Evolutionary conservation across 2,329 filamentous ascomycete genomes (phyloP), one percentile per base, ranked within the genome.

Genomic region (Paraconiothyrium sp.): DNA sequence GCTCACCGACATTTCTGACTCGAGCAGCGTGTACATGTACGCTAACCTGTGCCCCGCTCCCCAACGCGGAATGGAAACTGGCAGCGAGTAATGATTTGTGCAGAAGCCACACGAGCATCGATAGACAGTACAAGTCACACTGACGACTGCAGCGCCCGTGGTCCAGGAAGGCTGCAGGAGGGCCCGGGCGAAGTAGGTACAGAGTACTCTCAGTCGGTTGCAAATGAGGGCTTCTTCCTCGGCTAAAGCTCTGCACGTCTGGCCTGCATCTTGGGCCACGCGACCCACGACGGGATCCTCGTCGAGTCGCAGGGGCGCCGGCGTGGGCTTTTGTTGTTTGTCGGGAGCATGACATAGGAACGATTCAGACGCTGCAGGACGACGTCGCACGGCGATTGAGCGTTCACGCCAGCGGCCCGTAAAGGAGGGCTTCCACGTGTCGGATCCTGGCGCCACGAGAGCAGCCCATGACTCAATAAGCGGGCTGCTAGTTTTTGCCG

Each of bases 1-100:
- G 37, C 71, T 72, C 71, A 75, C 72, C 72, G 72, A 75, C 72
- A 74, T 73, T 75, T 72, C 63, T 72, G 64, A 66, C 65, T 66
- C 68, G 65, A 61, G 61, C 58, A 61, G 22, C 37, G 14, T 30
- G 35, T 27, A 59, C 59, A 60, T 58, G 54, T 59, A 49, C 63
- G 60, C 39, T 54, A 44, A 62, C 44, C 32, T 54, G 51, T 48
- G 69, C 70, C 65, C 71, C 68, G 67, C 65, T 59, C 35, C 57
- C 43, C 60, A 37, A 34, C 54, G 13, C 4, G 14, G 14, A 10
- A n/a, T 43, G 37, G 37, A 22, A 37, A 34, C 32, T 6, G 34
- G 44, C 39, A 24, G 39, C 39, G 8, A 24, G 16, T 22, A 24
- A 9, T 22, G 37, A 50, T 59, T 65, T 69, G 73, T 61, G 44